phyloP scores from a whole-genome alignment of 257 asterid genomes.

The Jaltomata sinuosa region DNA sequence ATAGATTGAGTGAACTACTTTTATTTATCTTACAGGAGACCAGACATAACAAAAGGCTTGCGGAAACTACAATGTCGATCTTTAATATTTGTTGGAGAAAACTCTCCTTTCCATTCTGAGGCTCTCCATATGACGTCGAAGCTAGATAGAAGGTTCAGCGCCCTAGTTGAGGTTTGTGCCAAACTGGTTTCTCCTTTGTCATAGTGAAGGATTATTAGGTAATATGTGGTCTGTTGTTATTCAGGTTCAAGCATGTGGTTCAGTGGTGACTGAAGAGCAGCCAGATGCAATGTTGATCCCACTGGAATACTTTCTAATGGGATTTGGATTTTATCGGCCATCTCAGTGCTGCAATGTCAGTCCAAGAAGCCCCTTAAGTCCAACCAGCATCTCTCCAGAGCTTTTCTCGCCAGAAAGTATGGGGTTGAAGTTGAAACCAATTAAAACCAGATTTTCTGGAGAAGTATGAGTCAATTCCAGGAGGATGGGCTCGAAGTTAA shows the following conservation, averaged over 20 bases:
- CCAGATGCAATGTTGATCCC: conserved; percentile 64
- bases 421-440: conserved; percentile 65
- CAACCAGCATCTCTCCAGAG: conserved; percentile 56
- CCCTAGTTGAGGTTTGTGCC: conserved; percentile 50
- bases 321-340: conserved; percentile 51
- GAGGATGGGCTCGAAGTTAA: background rate
- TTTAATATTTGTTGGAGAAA: conserved; percentile 51
- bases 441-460: conserved; percentile 30
- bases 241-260: conserved; percentile 66
- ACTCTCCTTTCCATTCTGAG: conserved; percentile 47
- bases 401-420: conserved; percentile 71
- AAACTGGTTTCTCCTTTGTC: background rate
- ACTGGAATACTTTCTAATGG: conserved; percentile 51
- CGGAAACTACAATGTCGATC: conserved; percentile 43
- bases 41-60: conserved; percentile 42
- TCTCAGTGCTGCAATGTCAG: conserved; percentile 36
- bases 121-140: conserved; percentile 60
- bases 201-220: background rate
- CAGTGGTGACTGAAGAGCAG: conserved; percentile 63
- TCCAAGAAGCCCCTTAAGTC: conserved; percentile 69
- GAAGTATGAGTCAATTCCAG: conserved; percentile 7
- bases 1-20: background rate
- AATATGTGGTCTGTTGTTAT: background rate
- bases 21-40: conserved; percentile 36
- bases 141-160: conserved; percentile 54